Evolutionary conservation across 1,284 basidiomycete genomes (phyloP).

Genomic region (Irpex sp.): DNA sequence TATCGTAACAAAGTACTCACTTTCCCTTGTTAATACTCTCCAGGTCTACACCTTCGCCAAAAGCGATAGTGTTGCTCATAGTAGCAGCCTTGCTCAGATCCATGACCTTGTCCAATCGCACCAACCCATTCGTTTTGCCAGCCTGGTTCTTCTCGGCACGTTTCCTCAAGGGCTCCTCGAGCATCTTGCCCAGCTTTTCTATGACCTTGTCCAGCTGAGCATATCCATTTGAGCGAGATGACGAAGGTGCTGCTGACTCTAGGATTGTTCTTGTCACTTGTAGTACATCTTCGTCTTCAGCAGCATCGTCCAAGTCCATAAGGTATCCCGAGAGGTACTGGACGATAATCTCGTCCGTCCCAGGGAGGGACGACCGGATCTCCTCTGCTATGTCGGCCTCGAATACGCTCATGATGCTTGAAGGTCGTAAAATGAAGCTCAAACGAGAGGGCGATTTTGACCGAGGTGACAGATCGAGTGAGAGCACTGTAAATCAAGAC

Average conservation of each 20-base stretch:
- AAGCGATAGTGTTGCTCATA: constrained; percentile 81
- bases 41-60: constrained; percentile 86
- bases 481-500: neutral
- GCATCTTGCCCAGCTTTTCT: constrained; percentile 58
- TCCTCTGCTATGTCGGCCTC: constrained; percentile 67
- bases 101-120: constrained; percentile 90
- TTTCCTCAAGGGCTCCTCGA: constrained; percentile 59
- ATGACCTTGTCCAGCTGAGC: constrained; percentile 58
- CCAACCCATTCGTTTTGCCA: constrained; percentile 51
- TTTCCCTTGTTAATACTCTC: constrained; percentile 94
- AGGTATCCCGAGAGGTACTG: constrained; percentile 92
- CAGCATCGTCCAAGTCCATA: constrained; percentile 91
- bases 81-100: constrained; percentile 87
- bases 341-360: constrained; percentile 91
- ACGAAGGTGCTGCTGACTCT: constrained; percentile 48
- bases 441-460: no score
- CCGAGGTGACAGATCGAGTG: neutral
- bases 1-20: constrained; percentile 43
- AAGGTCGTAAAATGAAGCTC: no score
- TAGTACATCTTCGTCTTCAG: constrained; percentile 87
- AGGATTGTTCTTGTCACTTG: constrained; percentile 77
- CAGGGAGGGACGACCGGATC: constrained; percentile 76
- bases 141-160: constrained; percentile 52
- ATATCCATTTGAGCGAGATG: constrained; percentile 20
- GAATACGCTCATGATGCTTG: constrained; percentile 19